Evolutionary conservation across 192 early-diverging fungal genomes (phyloP), one percentile per base, ranked within the genome.

Genomic region (Oehlia diaphana): DNA sequence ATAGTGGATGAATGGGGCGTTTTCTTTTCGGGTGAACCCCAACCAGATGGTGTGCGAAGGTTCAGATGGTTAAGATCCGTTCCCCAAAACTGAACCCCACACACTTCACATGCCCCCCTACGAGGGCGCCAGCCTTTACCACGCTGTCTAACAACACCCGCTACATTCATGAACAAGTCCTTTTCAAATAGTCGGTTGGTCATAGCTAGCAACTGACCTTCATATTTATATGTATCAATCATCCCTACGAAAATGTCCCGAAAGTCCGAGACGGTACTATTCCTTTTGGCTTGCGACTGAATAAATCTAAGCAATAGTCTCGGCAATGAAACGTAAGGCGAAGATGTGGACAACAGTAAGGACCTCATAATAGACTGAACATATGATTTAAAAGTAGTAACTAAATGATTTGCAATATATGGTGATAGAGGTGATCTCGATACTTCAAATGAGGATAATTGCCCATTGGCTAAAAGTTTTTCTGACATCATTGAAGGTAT

Each of bases 201-300:
- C 89, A 91, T 86, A 62, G 86, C 86, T 63, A 91, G 70, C 37
- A 91, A 50, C 71, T 91, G 86, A 14, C 89, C 89, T 83, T 91
- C 89, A 67, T 91, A 91, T 81, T 89, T 89, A 78, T 88, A 91
- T 28, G 89, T 91, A 68, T 91, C 87, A 16, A 91, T 84, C 88
- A 91, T 91, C 10, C 88, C 89, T 35, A 88, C 79, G 67, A 91
- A 91, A 28, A 91, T 89, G 47, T 88, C 88, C 66, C 86, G 77
- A 63, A 88, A 91, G 63, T 91, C 89, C 2, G 88, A 88, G 81
- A 91, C 84, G 4, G 82, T 86, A 26, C 83, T 86, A n/a, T 86
- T 83, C 23, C 82, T 81, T 19, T 84, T 78, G 35, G 83, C 53
- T 78, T 91, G 87, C 12, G 89, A 88, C 69, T 83, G 81, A 69